Evolutionary conservation across 1,284 basidiomycete species (phyloP).

Genomic region (Pseudozyma sp.): DNA sequence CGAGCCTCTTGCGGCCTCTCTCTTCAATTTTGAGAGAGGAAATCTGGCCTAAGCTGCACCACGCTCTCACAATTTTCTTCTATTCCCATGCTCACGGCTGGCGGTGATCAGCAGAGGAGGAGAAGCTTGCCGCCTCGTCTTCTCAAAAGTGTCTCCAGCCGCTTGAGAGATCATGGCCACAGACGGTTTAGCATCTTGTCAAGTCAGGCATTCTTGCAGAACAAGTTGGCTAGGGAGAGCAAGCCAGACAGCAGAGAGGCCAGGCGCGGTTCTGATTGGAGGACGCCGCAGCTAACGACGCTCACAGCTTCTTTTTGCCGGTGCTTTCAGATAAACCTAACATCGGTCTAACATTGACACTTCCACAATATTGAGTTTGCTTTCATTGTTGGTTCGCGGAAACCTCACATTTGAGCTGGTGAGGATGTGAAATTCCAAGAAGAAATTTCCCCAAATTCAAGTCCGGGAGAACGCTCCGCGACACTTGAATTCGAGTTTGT

Average conservation of each 20-base stretch:
- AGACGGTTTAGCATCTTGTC: neutral
- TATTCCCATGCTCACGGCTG: neutral
- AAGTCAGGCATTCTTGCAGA: neutral
- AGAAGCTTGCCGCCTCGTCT: too few relatives aligned
- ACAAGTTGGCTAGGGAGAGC: too few relatives aligned
- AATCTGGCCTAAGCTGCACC: neutral
- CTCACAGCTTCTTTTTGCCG: neutral
- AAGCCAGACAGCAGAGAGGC: neutral
- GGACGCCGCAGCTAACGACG: slow-evolving; percentile 32
- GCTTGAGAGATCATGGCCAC: too few relatives aligned
- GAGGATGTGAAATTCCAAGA: neutral
- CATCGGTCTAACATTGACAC: slow-evolving; percentile 10
- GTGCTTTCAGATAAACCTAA: neutral
- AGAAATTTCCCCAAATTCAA: neutral
- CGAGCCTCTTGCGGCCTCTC: neutral
- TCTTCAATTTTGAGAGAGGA: neutral
- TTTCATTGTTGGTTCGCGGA: neutral
- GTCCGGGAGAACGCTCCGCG: neutral
- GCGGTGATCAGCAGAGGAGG: too few relatives aligned
- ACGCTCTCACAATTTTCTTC: neutral
- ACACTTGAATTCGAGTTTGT: slow-evolving; percentile 8
- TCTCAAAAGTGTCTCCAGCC: too few relatives aligned
- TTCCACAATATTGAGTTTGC: neutral
- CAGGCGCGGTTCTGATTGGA: slow-evolving; percentile 5
- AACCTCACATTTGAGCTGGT: neutral